phyloP scores from a whole-genome alignment of 1,139 yeast genomes.

The Geotrichum bryndzae region DNA sequence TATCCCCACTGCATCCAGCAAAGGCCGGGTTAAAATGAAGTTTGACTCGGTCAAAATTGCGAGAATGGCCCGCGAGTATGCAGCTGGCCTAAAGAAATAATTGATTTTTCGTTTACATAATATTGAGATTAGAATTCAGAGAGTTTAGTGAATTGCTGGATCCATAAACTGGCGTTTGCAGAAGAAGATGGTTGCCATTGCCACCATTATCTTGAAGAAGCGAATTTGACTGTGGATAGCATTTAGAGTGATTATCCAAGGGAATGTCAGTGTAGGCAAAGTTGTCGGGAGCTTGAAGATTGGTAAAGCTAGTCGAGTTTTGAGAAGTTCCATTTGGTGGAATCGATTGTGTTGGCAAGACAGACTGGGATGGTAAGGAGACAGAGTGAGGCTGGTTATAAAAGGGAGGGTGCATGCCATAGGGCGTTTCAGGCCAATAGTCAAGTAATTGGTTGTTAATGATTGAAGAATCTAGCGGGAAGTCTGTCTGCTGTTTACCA shows the following conservation, averaged over 20 bases:
- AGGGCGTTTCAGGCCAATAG: not conserved
- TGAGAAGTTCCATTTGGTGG: not conserved
- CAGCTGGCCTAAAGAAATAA: not conserved
- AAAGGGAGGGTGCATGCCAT: not conserved
- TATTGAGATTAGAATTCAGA: not conserved
- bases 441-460: not conserved
- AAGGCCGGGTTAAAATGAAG: constrained; percentile 4
- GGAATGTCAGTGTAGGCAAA: not conserved
- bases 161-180: not conserved
- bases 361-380: not conserved
- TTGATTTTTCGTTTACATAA: not conserved
- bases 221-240: not conserved
- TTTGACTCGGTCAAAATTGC: constrained; percentile 1
- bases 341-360: not conserved
- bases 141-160: not conserved
- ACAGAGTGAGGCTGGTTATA: not conserved
- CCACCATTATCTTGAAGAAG: not conserved
- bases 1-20: not conserved
- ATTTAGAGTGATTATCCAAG: not conserved
- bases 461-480: not conserved
- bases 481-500: not conserved
- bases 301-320: not conserved
- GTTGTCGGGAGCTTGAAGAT: not conserved
- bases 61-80: not conserved
- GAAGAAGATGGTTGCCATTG: not conserved